These are phyloP conservation scores for Rhizopus arrhizus DNA, from an alignment of 371 early-diverging fungal genomes.

Conservation along the genomic window DNA sequence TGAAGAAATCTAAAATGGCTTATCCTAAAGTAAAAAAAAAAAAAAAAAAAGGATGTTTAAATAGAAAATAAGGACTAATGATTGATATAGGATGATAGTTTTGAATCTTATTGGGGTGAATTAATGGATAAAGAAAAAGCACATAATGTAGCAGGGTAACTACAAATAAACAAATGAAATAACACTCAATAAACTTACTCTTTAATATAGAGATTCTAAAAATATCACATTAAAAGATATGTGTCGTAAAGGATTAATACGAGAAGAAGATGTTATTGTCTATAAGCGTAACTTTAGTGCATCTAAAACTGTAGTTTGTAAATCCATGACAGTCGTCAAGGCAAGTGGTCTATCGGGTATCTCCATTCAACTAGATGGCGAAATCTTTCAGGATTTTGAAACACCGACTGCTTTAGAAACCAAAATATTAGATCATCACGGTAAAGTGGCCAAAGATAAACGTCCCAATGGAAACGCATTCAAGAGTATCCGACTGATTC, in stretches of 20 bases:
- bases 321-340: constrained; percentile 52
- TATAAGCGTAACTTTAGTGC: constrained; percentile 60
- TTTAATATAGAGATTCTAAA: constrained; percentile 51
- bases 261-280: constrained; percentile 48
- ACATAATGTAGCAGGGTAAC: constrained; percentile 55
- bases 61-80: no score
- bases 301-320: constrained; percentile 51
- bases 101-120: constrained; percentile 49
- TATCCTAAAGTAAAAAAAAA: constrained; percentile 1
- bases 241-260: constrained; percentile 55
- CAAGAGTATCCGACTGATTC: constrained; percentile 50
- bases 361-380: constrained; percentile 45
- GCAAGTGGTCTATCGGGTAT: constrained; percentile 51
- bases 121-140: constrained; percentile 45
- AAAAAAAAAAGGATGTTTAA: not conserved
- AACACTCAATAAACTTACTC: not conserved
- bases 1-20: constrained; percentile 9
- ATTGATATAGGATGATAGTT: constrained; percentile 36
- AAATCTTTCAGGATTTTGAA: constrained; percentile 54
- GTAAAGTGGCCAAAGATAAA: constrained; percentile 50
- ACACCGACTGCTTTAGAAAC: constrained; percentile 57
- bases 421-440: constrained; percentile 55
- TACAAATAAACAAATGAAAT: not conserved
- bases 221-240: constrained; percentile 55
- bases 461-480: constrained; percentile 59